Evolutionary conservation across 1,139 yeast species (phyloP).

Genomic region (Hyphopichia buzzinii): DNA sequence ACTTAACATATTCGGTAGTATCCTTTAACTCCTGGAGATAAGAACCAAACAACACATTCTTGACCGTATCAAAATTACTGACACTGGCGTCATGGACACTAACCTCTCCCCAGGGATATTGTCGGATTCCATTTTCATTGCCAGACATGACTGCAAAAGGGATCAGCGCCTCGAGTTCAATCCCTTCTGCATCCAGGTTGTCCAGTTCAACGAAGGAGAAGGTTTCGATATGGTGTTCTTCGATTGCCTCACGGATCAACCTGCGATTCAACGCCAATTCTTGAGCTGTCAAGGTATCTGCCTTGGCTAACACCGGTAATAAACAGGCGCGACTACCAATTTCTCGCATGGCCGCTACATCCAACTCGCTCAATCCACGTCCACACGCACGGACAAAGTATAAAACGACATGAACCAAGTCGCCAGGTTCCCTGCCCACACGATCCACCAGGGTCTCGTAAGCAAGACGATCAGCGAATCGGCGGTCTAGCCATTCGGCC

Average conservation of each 20-base stretch:
- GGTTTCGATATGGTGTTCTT: conserved; percentile 40
- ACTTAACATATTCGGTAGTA: conserved; percentile 55
- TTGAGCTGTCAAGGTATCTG: conserved; percentile 52
- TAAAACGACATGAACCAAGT: conserved; percentile 61
- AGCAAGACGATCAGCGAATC: conserved; percentile 52
- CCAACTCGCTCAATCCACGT: conserved; percentile 43
- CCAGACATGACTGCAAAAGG: conserved; percentile 24
- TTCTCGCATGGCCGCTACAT: conserved; percentile 48
- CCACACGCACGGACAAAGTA: conserved; percentile 61
- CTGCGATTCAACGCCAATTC: conserved; percentile 47
- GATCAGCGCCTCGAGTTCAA: conserved; percentile 11
- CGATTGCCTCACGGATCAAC: conserved; percentile 43
- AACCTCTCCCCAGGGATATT: conserved; percentile 16
- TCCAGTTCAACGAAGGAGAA: conserved; percentile 42
- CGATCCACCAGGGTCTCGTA: conserved; percentile 64
- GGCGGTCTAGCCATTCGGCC: conserved; percentile 50
- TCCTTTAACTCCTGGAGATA: conserved; percentile 70
- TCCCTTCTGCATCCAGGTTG: background rate
- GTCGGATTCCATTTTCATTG: conserved; percentile 10
- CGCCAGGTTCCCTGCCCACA: conserved; percentile 52
- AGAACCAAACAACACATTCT: conserved; percentile 60
- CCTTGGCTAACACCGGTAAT: conserved; percentile 55
- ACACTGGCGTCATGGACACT: conserved; percentile 46
- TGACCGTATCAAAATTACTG: conserved; percentile 57
- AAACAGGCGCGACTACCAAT: conserved; percentile 53